These are phyloP conservation scores for Leishmania lainsoni DNA, from an alignment of 208 protist genomes.

Conservation along the genomic window DNA sequence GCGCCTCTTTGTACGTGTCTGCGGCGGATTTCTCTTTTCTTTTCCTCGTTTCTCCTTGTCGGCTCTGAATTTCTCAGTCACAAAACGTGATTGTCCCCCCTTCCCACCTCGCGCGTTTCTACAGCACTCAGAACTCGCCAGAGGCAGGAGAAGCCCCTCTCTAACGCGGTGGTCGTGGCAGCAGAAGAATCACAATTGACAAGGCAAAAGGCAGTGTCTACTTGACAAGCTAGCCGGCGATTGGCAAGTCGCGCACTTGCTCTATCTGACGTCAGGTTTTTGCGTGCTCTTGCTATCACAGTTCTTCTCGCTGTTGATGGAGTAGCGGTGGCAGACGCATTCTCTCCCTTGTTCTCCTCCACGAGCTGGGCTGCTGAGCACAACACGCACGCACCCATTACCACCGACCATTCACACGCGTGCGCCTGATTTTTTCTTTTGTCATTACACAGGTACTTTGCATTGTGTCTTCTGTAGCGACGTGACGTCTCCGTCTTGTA, in stretches of 20 bases:
- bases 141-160: background rate
- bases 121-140: constrained; percentile 6
- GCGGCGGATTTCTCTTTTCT: background rate
- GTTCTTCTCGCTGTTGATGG: background rate
- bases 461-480: background rate
- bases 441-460: background rate
- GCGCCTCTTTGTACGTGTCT: background rate
- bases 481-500: background rate
- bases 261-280: background rate
- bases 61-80: background rate
- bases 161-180: background rate
- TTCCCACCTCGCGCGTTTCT: background rate
- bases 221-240: background rate
- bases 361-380: background rate
- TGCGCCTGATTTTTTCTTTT: background rate
- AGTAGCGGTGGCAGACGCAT: background rate
- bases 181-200: background rate
- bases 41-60: background rate
- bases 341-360: background rate
- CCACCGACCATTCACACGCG: background rate
- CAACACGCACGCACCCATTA: background rate
- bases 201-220: background rate
- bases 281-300: background rate
- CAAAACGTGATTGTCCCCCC: background rate
- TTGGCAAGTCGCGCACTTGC: background rate